Base-by-base conservation (phyloP, 495 filamentous ascomycete species). In the Xylaria sp. region DNA sequence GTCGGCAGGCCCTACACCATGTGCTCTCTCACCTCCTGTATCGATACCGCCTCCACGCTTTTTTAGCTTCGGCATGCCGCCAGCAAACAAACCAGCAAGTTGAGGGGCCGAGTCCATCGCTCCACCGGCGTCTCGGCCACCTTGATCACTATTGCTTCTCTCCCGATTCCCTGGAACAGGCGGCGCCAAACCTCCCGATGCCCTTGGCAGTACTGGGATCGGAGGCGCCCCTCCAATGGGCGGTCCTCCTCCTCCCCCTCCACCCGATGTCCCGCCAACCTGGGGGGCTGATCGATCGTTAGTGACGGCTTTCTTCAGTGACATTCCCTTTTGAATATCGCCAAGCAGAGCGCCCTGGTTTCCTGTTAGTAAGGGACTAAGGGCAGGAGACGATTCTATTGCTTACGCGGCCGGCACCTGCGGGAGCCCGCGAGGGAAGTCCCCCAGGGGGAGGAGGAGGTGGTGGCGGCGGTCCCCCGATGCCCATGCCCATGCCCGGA, bases 21-120 rank as follows among this genome's bases (percentile, higher is more conserved):
- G 41, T 15, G 6, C 14, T 14, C 31, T 40, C 83, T 77, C 77
- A 89, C 88, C 88, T 79, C 95, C 95, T 15, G 96, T 98, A 80
- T 97, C 90, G 67, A 99, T 85, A 26, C 95, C 96, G 33, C 92
- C 94, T 41, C 87, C 88, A 14, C 93, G 90, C 82, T 94, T 97
- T 79, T 91, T 90, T 72, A 99, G 77, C 82, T 97, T 98, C 3
- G 96, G 96, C 86, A 98, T 98, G 40, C 95, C 97, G 40, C 94
- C 94, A 11, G 93, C 94, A 76, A 99, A 97, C 33, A 99, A 80
- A 5, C 97, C 96, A 11, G 85, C 95, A 43, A 99, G 79, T 77
- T 98, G 96, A 37, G 94, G 93, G 21, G 93, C 88, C 29, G 90
- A 81, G 33, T 89, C 86, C 43, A 84, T 79, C 21, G 77, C 35